Conservation (phyloP, 1,284 basidiomycete species). For the Cryptococcus depauperatus region DNA sequence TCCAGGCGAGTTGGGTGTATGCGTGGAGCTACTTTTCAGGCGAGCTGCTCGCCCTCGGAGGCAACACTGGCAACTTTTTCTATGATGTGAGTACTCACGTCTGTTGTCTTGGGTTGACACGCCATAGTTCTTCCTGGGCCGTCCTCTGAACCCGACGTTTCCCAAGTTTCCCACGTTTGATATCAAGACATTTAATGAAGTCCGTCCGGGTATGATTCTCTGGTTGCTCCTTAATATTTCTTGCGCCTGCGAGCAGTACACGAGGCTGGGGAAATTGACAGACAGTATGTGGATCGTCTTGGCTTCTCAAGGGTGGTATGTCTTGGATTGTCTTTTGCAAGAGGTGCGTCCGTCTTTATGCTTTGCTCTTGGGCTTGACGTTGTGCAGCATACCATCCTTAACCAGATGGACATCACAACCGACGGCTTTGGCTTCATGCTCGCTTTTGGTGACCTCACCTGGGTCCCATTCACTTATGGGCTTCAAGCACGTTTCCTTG, state of each 20-base stretch:
- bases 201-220: slow-evolving; percentile 89
- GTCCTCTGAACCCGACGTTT: slow-evolving; percentile 79
- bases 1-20: slow-evolving; percentile 70
- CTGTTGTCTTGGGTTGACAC: neutral
- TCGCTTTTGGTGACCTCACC: slow-evolving; percentile 81
- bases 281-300: slow-evolving; percentile 89
- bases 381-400: slow-evolving; percentile 58
- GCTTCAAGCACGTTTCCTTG: slow-evolving; percentile 89
- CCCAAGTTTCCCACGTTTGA: slow-evolving; percentile 59
- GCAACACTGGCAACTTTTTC: slow-evolving; percentile 78
- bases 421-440: slow-evolving; percentile 99
- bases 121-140: slow-evolving; percentile 88
- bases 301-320: slow-evolving; percentile 80
- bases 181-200: slow-evolving; percentile 95
- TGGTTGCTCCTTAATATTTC: slow-evolving; percentile 89
- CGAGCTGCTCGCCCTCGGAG: slow-evolving; percentile 74
- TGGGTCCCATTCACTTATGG: slow-evolving; percentile 96
- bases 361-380: neutral
- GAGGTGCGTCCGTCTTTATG: slow-evolving; percentile 53
- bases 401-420: slow-evolving; percentile 98
- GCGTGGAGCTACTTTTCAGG: slow-evolving; percentile 57
- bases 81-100: slow-evolving; percentile 66
- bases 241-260: slow-evolving; percentile 85
- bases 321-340: slow-evolving; percentile 76
- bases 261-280: slow-evolving; percentile 62